Evolutionary conservation across 1,284 basidiomycete species (phyloP).

Genomic region (Malassezia equina): DNA sequence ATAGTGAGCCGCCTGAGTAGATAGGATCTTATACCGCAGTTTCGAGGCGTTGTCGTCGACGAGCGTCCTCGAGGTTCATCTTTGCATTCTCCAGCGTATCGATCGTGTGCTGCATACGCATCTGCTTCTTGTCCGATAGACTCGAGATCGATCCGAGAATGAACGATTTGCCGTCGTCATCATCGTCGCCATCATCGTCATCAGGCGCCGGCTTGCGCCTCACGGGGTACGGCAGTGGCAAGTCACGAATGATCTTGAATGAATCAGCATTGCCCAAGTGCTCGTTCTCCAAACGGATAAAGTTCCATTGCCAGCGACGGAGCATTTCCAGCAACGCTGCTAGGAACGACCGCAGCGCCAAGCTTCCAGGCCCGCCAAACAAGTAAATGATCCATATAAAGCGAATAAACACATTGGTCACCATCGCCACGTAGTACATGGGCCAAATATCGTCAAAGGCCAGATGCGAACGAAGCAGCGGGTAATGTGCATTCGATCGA

Average conservation of each 20-base stretch:
- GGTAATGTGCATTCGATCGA: constrained; percentile 55
- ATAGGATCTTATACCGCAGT: background rate
- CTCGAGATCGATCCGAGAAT: background rate
- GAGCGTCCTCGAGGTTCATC: background rate
- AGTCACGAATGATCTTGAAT: constrained; percentile 36
- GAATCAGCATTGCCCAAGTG: constrained; percentile 53
- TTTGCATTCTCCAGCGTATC: constrained; percentile 2
- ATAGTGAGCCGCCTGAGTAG: background rate
- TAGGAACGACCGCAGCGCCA: constrained; percentile 60
- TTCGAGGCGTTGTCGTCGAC: background rate
- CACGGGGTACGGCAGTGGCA: constrained; percentile 30
- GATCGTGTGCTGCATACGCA: background rate
- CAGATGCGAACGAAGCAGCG: constrained; percentile 65
- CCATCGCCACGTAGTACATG: constrained; percentile 52
- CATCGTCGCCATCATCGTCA: constrained; percentile 6
- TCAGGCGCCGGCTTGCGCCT: constrained; percentile 4
- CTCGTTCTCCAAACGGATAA: constrained; percentile 71
- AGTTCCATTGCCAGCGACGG: constrained; percentile 81
- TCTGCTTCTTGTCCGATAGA: background rate
- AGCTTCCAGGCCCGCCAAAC: constrained; percentile 53
- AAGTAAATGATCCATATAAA: constrained; percentile 76
- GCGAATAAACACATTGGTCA: constrained; percentile 62
- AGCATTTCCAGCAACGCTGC: constrained; percentile 66
- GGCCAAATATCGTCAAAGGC: constrained; percentile 29
- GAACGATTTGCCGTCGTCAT: background rate